Base-by-base conservation (phyloP, 2,329 filamentous ascomycete genomes). In the Venturia aucupariae region DNA sequence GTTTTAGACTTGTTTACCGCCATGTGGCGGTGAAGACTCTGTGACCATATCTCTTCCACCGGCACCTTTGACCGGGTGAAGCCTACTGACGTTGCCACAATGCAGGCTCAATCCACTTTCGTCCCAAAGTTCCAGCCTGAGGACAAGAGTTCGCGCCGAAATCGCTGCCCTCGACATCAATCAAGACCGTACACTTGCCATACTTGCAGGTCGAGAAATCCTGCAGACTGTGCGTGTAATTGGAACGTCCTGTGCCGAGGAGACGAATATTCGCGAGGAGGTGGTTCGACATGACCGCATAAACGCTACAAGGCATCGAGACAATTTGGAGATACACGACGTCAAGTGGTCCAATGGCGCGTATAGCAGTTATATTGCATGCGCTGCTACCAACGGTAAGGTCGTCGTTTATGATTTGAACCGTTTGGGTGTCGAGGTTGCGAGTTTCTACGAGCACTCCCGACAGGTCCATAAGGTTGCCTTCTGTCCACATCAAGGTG, bases 341-440 rank as follows among this genome's bases (percentile, higher is more conserved):
- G 85, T 88, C 38, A 86, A 86, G 68, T 88, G 85, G 85, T 86
- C 85, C 62, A 84, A 86, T 74, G 82, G 83, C 66, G 79, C 80
- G 63, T 86, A 81, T 71, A 81, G 80, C 69, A 80, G 82, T 66
- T 81, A 81, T 68, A 84, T 88, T 67, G 85, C 84, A 46, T 86
- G 85, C 13, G 85, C 85, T 32, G 85, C 83, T 30, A 82, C 82
- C 62, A 87, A 86, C 74, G 85, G 85, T 67, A 84, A 85, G 69
- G 84, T 88, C 71, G 81, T 86, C 63, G 74, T 87, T 65, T 88
- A 87, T 72, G 84, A 88, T 74, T 76, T 88, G 65, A 82, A 84
- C 67, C 81, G 83, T 66, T 78, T 82, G 64, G 83, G 82, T 62
- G 76, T 86, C 54, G 85, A 86, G 71, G 78, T 85, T 65, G 83